Evolutionary conservation across 2,329 filamentous ascomycete genomes (phyloP), one percentile per base, ranked within the genome.

Genomic region (Neopestalotiopsis sp.): DNA sequence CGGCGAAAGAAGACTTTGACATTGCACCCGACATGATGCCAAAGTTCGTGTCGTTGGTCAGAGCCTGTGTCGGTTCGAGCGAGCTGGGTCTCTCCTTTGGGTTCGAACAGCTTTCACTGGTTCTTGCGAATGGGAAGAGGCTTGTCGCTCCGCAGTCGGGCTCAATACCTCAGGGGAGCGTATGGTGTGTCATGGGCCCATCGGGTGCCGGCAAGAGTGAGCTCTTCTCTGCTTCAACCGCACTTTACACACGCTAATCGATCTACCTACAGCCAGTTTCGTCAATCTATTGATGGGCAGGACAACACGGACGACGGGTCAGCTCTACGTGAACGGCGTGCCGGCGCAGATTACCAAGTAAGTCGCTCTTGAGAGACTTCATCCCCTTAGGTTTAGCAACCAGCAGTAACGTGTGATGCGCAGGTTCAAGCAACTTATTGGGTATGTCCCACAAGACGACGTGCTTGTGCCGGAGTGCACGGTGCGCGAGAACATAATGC

Each of bases 111-210:
- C 30, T 42, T 42, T 63, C 60, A 28, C 34, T 63, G 14, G 34
- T 32, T 24, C 24, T 63, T n/a, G 24, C 14, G 34, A 28, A 28
- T 40, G 60, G 60, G 14, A 63, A 45, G 60, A 20, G 32, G 12
- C 14, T 63, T 20, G 10, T 63, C 14, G 60, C 60, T 45, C 40
- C 60, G 12, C 32, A 63, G 34, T 63, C 60, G 14, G 60, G 60
- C 14, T 63, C 24, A n/a, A 63, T 63, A 20, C 10, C 14, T 12
- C 14, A 42, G 24, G 60, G 60, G 28, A 63, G 60, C 24, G 24
- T 63, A 42, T 63, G 60, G 60, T n/a, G 32, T 63, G 60, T 63
- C 14, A 63, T 63, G 60, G 60, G 60, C n/a, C 14, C 14, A 63
- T 63, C 60, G 24, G 60, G 60, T 28, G 60, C 60, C 17, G 60